Percentiles rank a stretch among this genome's conserved stretches.
phyloP scores from a whole-genome alignment of 352 stramenopile genomes.

The Phytopythium aichiense region DNA sequence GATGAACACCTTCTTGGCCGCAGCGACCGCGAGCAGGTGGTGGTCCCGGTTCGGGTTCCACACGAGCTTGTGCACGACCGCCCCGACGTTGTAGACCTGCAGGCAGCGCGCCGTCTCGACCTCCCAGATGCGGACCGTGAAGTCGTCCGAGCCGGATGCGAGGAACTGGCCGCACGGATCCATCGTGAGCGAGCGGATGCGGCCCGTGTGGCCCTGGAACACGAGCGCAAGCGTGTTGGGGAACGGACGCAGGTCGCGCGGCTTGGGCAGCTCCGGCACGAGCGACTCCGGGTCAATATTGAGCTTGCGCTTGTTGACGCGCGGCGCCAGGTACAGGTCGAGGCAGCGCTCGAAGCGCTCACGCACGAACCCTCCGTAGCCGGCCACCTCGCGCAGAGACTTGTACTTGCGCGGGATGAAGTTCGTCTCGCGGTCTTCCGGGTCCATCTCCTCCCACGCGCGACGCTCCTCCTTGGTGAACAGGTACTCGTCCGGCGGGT shows the following conservation, averaged over 20 bases:
- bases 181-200: conserved; percentile 92
- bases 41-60: conserved; percentile 98
- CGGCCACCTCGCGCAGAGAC: conserved; percentile 94
- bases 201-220: conserved; percentile 86
- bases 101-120: conserved; percentile 93
- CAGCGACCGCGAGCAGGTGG: conserved; percentile 92
- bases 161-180: conserved; percentile 97
- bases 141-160: conserved; percentile 93
- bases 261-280: conserved; percentile 95
- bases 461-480: conserved; percentile 95
- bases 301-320: conserved; percentile 94
- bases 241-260: conserved; percentile 97
- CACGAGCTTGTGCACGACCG: conserved; percentile 89
- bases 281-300: conserved; percentile 98
- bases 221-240: conserved; percentile 92
- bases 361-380: conserved; percentile 95
- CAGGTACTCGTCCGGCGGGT: conserved; percentile 98
- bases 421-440: conserved; percentile 95
- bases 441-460: conserved; percentile 94
- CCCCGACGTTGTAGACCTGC: conserved; percentile 89
- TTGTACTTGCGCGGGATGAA: conserved; percentile 98
- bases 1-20: conserved; percentile 88
- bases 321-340: conserved; percentile 98
- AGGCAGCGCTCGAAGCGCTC: conserved; percentile 99
- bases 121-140: conserved; percentile 96